Base-by-base conservation (phyloP, 176 grass and related monocot genomes). In the Aegilops umbellulata region DNA sequence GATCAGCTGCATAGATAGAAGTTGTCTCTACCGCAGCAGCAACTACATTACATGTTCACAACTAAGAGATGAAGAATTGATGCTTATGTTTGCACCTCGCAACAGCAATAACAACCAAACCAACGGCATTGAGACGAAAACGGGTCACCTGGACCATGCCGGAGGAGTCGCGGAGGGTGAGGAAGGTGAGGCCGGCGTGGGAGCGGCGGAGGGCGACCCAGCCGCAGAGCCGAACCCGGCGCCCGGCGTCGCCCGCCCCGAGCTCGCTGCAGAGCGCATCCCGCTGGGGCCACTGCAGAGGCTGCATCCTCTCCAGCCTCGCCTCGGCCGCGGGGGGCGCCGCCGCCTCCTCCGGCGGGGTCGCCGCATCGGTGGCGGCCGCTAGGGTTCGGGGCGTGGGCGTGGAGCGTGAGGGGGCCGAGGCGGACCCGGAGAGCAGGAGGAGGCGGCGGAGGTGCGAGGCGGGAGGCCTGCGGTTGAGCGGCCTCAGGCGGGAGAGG, bases 141-240 rank as follows among this genome's bases (percentile, higher is more conserved):
- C n/a, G 25, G 31, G 44, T 77, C 60, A 94, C 94, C 94, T 96
- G 97, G 17, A 99, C 88, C 70, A 91, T 87, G 51, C 97, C 97
- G 60, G 92, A 96, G 47, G 61, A 60, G 72, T 99, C 97, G 4
- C 97, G 84, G 19, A 99, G 85, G 35, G 91, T 94, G 82, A 99
- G 87, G 86, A 94, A 99, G 25, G 94, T 96, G 66, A 99, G 92
- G 29, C 92, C 97, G 1, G 92, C 92, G 64, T 99, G 97, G 29
- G 85, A 76, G 34, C 97, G 89, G 55, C 90, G 94, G 7, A 99
- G 91, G 20, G 94, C 97, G 53, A 99, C 97, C 97, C 97, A 99
- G 16, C 97, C 94, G 65, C 97, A 96, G n/a, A 99, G 88, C 76
- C 82, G 49, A 23, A 99, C 97, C 49, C 88, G 77, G 30, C 91